Evolutionary conservation across 202 grass and related monocot genomes (phyloP), one percentile per base, ranked within the genome.

Genomic region (Saccharum hybrid): DNA sequence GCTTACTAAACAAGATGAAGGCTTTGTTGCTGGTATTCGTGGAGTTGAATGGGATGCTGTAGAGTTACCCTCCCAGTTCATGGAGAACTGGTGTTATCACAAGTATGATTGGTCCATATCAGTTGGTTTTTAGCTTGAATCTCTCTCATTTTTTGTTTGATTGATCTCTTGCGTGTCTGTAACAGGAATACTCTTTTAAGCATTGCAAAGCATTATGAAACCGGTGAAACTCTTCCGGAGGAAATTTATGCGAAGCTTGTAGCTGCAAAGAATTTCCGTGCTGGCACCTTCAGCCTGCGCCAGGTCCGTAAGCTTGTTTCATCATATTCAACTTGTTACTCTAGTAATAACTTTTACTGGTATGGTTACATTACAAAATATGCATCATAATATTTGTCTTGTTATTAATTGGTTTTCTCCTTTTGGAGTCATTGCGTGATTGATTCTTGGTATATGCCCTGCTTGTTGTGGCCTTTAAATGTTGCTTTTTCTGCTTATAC

Each of bases 11-110:
- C 89, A 98, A 88, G 96, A 98, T 86, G 96, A 98, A 84, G 92
- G 91, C 4, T 91, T 90, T 79, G 93, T 98, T 64, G 87, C 96
- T 83, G 96, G 96, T 76, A 98, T 98, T 73, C 90, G 93, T 51
- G 93, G 96, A 52, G 93, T 98, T 77, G 96, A 98, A 78, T 98
- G 96, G 96, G 96, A 98, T 96, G 96, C 96, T 1, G 91, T 98
- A 67, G 96, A 98, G 73, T 84, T 98, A 76, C 96, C 96, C 60
- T 98, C 96, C 42, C 96, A 98, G 63, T 98, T 98, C 80, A 98
- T 98, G 96, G 96, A 98, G 76, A 98, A 98, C 63, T 98, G 96
- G 96, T 98, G 96, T 85, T 98, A 98, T 59, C 96, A 98, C 70
- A 95, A 92, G 96, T 98, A 93, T 46, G 64, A 69, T 62, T 45